Evolutionary conservation across 1,284 basidiomycete genomes (phyloP).

Genomic region (Irpex sp.): DNA sequence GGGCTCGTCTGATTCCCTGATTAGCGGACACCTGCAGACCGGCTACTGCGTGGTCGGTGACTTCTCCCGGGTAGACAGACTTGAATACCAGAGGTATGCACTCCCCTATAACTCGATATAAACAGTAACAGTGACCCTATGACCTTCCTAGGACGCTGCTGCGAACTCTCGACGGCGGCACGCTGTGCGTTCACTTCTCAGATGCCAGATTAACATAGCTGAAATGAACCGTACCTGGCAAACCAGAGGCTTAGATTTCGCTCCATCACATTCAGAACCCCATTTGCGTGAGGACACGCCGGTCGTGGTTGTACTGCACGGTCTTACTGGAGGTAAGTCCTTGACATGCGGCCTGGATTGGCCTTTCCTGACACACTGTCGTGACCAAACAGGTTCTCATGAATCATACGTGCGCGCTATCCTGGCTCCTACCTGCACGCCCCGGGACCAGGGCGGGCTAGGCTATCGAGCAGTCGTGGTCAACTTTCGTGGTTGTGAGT

Average conservation of each 20-base stretch:
- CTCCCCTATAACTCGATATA: neutral
- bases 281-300: constrained; percentile 63
- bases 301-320: constrained; percentile 83
- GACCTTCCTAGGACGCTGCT: constrained; percentile 46
- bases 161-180: constrained; percentile 66
- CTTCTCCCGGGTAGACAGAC: constrained; percentile 70
- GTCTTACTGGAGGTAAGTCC: constrained; percentile 75
- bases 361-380: neutral
- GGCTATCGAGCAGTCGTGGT: constrained; percentile 88
- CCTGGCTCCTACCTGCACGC: constrained; percentile 65
- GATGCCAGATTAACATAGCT: constrained; percentile 2
- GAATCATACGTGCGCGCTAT: constrained; percentile 88
- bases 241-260: constrained; percentile 68
- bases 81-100: constrained; percentile 66
- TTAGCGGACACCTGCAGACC: constrained; percentile 72
- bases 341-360: neutral
- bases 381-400: constrained; percentile 63
- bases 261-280: constrained; percentile 52
- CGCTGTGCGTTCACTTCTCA: constrained; percentile 44
- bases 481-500: constrained; percentile 88
- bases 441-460: constrained; percentile 72
- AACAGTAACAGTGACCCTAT: neutral
- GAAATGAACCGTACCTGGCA: constrained; percentile 8
- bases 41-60: constrained; percentile 67
- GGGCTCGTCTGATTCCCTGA: constrained; percentile 8